Percentiles rank a stretch among this genome's conserved stretches.
Conservation (phyloP, 371 early-diverging fungal genomes). For the Vairimorpha ceranae region DNA sequence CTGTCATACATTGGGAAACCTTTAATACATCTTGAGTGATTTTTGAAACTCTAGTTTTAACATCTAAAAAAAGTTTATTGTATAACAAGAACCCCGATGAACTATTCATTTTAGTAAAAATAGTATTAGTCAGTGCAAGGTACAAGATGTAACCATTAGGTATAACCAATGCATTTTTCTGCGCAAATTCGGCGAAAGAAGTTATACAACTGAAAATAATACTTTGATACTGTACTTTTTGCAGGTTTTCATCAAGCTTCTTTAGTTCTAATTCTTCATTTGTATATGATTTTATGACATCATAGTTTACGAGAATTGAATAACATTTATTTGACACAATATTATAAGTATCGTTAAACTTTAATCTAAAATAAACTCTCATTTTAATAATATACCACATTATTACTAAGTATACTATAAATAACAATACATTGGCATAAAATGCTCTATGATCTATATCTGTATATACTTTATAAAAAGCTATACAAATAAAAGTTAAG, state of each 20-base stretch:
- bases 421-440: constrained; percentile 4
- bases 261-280: constrained; percentile 27
- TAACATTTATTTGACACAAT: constrained; percentile 19
- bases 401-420: not conserved
- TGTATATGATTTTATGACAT: constrained; percentile 27
- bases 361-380: constrained; percentile 22
- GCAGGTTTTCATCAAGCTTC: not conserved
- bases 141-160: constrained; percentile 27
- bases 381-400: not conserved
- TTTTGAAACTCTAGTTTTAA: constrained; percentile 19
- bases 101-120: not conserved
- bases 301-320: constrained; percentile 25
- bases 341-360: constrained; percentile 28
- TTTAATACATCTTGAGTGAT: constrained; percentile 5
- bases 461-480: constrained; percentile 1
- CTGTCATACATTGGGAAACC: constrained; percentile 20
- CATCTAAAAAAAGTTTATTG: constrained; percentile 15
- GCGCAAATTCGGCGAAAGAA: constrained; percentile 15
- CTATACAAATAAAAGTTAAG: not conserved
- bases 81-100: not conserved
- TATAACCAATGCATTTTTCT: constrained; percentile 19
- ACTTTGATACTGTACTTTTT: constrained; percentile 6
- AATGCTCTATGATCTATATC: not conserved
- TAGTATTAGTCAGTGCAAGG: constrained; percentile 6
- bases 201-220: not conserved